Conservation (phyloP, 2,329 filamentous ascomycete species). For the Pseudogymnoascus sp. region DNA sequence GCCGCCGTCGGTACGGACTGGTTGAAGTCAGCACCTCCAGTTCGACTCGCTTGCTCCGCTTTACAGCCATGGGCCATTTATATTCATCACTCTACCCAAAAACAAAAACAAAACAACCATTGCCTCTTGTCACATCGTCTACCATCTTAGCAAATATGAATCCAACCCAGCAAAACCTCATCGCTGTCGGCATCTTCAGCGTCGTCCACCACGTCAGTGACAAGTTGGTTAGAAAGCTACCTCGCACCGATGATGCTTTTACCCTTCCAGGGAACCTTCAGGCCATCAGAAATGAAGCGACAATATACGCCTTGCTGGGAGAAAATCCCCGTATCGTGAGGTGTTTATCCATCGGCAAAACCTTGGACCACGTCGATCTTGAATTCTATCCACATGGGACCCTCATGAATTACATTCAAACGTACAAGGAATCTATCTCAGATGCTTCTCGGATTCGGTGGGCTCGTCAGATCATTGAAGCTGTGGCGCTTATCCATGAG, state of each 20-base stretch:
- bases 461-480: background rate
- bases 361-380: background rate
- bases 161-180: conserved; percentile 5
- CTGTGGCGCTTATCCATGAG: background rate
- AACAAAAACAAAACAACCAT: background rate
- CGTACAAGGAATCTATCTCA: background rate
- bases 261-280: background rate
- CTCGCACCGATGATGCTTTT: background rate
- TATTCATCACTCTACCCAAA: background rate
- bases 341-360: background rate
- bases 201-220: background rate
- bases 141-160: background rate
- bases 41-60: background rate
- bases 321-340: background rate
- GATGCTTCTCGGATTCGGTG: background rate
- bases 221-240: background rate
- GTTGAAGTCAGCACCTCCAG: background rate
- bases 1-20: background rate
- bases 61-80: background rate
- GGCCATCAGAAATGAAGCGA: background rate
- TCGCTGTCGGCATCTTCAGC: background rate
- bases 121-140: conserved; percentile 3
- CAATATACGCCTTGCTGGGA: background rate
- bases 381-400: background rate
- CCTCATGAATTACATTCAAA: background rate